Evolutionary conservation across 345 rosid genomes (phyloP), one percentile per base, ranked within the genome.

Genomic region (Mercurialis annua): DNA sequence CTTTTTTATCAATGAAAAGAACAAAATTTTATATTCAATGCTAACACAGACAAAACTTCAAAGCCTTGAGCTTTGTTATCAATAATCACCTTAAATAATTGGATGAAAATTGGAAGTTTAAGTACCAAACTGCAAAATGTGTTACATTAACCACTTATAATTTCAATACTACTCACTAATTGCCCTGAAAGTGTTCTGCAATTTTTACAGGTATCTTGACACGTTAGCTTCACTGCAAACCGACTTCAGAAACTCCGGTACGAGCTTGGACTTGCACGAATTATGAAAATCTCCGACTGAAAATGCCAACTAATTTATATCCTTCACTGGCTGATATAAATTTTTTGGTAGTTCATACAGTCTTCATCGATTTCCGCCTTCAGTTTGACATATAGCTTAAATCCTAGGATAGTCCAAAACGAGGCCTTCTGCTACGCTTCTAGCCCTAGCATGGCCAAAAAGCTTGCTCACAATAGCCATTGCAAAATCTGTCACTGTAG

Each of bases 351-450:
- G 62, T 26, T 38, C 69, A 27, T 11, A 23, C 21, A 26, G 20
- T 15, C 46, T 54, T 1, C 36, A 42, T 0, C 23, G 24, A 50
- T 14, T 31, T 23, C 21, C 27, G 10, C 15, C 42, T 44, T 14
- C 18, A 40, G n/a, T 6, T 15, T 20, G 20, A 10, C n/a, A 31
- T 8, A 53, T 24, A 36, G 1, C 68, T 59, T 64, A 83, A 59
- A 74, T 81, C 79, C 75, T 84, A 26, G 85, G 83, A 69, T 88
- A 90, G 60, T 88, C 89, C 64, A 84, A 81, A 66, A 90, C 96
- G 31, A 93, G 92, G 70, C 97, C 97, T 77, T 89, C 91, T 6
- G 97, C 95, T 47, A 93, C 91, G 50, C 94, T 80, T 68, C 87
- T 86, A 23, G 97, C 92, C 78, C 98, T 90, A 36, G 77, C 81